Percentiles rank a stretch among this genome's conserved stretches.
These are phyloP conservation scores for Pluteus cervinus DNA, from an alignment of 768 basidiomycete species.

Conservation along the genomic window DNA sequence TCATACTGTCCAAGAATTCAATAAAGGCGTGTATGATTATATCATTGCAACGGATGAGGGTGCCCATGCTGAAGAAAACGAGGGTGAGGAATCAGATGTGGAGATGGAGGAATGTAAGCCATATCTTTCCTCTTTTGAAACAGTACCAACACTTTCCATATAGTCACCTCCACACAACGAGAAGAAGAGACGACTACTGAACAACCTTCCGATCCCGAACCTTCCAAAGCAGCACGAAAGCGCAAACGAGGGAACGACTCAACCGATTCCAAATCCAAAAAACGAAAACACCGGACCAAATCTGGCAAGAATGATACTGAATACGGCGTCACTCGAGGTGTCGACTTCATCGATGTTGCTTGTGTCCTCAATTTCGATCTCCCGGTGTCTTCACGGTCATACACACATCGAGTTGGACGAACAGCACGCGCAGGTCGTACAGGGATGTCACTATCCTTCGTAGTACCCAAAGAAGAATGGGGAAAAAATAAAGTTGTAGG, in stretches of 20 bases:
- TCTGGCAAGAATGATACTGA: slow-evolving; percentile 56
- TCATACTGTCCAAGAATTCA: slow-evolving; percentile 97
- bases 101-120: slow-evolving; percentile 23
- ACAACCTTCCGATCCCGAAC: slow-evolving; percentile 13
- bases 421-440: slow-evolving; percentile 94
- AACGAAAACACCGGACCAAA: slow-evolving; percentile 46
- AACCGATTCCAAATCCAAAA: slow-evolving; percentile 34
- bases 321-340: slow-evolving; percentile 91
- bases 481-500: slow-evolving; percentile 74
- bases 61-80: slow-evolving; percentile 44
- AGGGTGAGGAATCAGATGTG: slow-evolving; percentile 28
- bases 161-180: slow-evolving; percentile 55
- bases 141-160: too few relatives aligned
- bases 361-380: slow-evolving; percentile 99
- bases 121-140: too few relatives aligned
- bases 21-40: slow-evolving; percentile 97
- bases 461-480: slow-evolving; percentile 66
- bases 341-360: slow-evolving; percentile 95
- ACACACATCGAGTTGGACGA: slow-evolving; percentile 93
- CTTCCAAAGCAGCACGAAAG: slow-evolving; percentile 31
- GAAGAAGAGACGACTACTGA: slow-evolving; percentile 19
- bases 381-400: slow-evolving; percentile 80
- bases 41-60: slow-evolving; percentile 97
- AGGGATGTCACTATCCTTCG: slow-evolving; percentile 87
- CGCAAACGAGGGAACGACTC: slow-evolving; percentile 44